Base-by-base conservation (phyloP, 345 rosid species). In the Raphanus sativus region DNA sequence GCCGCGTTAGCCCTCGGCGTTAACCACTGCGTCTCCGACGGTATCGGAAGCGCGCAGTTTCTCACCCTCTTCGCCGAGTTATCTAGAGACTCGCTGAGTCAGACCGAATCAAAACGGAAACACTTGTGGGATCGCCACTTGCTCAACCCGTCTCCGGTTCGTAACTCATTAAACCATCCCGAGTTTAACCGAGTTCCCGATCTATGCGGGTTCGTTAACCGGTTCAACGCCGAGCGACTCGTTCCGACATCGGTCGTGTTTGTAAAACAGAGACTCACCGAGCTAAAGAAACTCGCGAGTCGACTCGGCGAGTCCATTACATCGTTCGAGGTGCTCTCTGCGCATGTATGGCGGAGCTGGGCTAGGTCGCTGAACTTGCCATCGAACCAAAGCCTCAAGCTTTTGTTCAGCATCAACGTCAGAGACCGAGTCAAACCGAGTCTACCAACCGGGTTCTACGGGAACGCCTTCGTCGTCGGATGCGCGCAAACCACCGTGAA, bases 321-420 rank as follows among this genome's bases (percentile, higher is more conserved):
- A 25, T 87, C 90, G 15, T 93, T 89, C 62, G 97, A 93, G 65
- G 96, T 88, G 16, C 83, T 91, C 8, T 83, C 97, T 0, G 97
- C 96, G 6, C 98, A 93, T 30, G 84, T 90, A 2, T 93, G 98
- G 98, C 76, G 91, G 64, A 86, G 94, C 84, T 93, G 98, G 98
- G 88, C 88, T 4, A 86, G 89, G 55, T 83, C 97, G 1, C 61
- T 93, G 62, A 86, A 86, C 75, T 56, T 93, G 30, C 92, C 96
- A 0, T 74, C 87, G 11, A 88, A 86, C 17, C 98, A 93, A 75
- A 84, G 28, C 36, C 16, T 87, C 59, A 91, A 90, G 86, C 94
- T 93, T 36, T 81, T 93, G 3, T 93, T 93, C 30, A 91, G 96
- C 65, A 78, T 90, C 55, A 86, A 91, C 72, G 68, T 91, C 0